phyloP scores from a whole-genome alignment of 495 filamentous ascomycete species.

The Trichocladium uniseriatum region DNA sequence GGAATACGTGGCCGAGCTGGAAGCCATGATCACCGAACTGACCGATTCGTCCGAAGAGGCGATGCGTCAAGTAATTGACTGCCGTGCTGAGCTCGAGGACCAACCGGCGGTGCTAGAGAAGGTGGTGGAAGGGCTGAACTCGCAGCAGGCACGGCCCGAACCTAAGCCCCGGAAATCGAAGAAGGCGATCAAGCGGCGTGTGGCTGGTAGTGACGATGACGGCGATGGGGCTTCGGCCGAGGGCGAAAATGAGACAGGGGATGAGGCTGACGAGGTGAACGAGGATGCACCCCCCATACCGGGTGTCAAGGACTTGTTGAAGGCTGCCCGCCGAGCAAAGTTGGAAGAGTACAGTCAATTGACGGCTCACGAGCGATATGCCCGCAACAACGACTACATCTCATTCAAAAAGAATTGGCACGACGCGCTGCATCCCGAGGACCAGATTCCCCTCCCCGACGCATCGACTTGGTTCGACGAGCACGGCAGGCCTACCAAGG shows the following conservation, averaged over 20 bases:
- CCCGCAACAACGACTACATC: slow-evolving; percentile 68
- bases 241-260: slow-evolving; percentile 34
- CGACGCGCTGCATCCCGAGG: slow-evolving; percentile 58
- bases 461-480: slow-evolving; percentile 63
- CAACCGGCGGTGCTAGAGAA: slow-evolving; percentile 29
- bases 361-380: slow-evolving; percentile 48
- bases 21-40: slow-evolving; percentile 30
- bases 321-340: slow-evolving; percentile 28
- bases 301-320: slow-evolving; percentile 28
- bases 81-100: slow-evolving; percentile 39
- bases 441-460: slow-evolving; percentile 57
- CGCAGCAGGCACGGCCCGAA: slow-evolving; percentile 30
- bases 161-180: slow-evolving; percentile 6
- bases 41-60: slow-evolving; percentile 35
- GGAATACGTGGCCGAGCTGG: slow-evolving; percentile 27
- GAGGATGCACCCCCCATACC: slow-evolving; percentile 14
- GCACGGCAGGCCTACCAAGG: slow-evolving; percentile 35
- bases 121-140: slow-evolving; percentile 41
- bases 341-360: slow-evolving; percentile 30
- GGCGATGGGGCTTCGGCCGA: slow-evolving; percentile 27
- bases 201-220: slow-evolving; percentile 14
- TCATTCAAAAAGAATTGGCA: slow-evolving; percentile 70
- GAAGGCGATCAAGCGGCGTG: slow-evolving; percentile 12
- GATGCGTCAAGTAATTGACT: slow-evolving; percentile 38
- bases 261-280: slow-evolving; percentile 16